Percentiles rank a stretch among this genome's conserved stretches.
These are phyloP conservation scores for Polygonum aviculare DNA, from an alignment of 148 eudicot species.

Conservation along the genomic window DNA sequence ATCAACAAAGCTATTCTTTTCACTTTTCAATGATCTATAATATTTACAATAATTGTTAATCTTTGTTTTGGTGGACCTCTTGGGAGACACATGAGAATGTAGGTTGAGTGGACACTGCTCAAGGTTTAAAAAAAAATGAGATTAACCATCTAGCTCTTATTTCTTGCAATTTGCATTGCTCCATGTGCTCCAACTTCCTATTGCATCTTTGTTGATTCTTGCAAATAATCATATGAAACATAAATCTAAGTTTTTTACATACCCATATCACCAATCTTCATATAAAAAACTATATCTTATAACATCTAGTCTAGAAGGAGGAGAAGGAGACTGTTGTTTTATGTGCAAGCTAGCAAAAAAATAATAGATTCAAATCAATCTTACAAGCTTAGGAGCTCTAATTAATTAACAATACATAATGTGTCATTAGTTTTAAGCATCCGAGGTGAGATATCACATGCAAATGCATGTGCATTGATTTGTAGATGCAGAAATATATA, in stretches of 20 bases:
- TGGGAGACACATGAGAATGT: conserved; percentile 9
- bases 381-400: neutral
- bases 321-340: neutral
- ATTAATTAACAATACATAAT: conserved; percentile 1
- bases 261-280: conserved; percentile 4
- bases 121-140: neutral
- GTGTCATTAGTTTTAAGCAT: conserved; percentile 6
- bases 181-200: conserved; percentile 7
- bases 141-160: neutral
- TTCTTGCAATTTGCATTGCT: conserved; percentile 1
- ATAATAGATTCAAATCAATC: neutral
- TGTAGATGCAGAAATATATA: conserved; percentile 2
- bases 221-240: conserved; percentile 4
- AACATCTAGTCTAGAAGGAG: neutral
- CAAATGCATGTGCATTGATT: neutral
- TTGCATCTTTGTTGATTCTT: conserved; percentile 8
- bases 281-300: neutral
- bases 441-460: conserved; percentile 5
- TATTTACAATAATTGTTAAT: neutral
- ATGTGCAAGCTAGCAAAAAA: neutral
- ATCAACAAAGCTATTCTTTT: neutral
- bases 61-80: conserved; percentile 1
- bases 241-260: neutral
- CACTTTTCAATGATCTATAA: neutral
- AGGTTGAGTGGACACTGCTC: conserved; percentile 10